Evolutionary conservation across 2,329 filamentous ascomycete species (phyloP).

Genomic region (Colletotrichum sp.): DNA sequence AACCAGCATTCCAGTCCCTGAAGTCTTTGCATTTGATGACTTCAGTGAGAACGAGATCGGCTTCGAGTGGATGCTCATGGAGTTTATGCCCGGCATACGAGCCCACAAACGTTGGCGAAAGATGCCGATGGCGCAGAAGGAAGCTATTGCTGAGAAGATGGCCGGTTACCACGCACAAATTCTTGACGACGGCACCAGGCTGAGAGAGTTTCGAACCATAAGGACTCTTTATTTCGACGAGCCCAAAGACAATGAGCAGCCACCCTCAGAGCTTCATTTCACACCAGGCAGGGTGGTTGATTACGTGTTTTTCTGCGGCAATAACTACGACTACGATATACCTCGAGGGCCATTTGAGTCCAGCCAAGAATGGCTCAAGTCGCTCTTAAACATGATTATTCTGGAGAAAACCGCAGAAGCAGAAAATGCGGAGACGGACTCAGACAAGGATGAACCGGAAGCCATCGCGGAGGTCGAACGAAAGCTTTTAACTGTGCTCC

Average conservation of each 20-base stretch:
- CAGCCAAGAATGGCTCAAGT: constrained; percentile 41
- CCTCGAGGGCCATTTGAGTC: constrained; percentile 40
- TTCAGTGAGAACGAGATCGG: constrained; percentile 37
- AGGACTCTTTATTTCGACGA: background rate
- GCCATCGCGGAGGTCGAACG: constrained; percentile 25
- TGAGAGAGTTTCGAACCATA: background rate
- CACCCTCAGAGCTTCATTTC: background rate
- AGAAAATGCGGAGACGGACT: constrained; percentile 26
- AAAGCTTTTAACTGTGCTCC: constrained; percentile 33
- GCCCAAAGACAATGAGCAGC: background rate
- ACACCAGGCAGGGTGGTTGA: constrained; percentile 33
- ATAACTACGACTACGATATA: constrained; percentile 34
- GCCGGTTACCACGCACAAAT: constrained; percentile 33
- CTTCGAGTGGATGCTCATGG: constrained; percentile 47
- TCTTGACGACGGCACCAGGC: background rate
- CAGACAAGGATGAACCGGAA: constrained; percentile 35
- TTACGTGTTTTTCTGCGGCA: constrained; percentile 36
- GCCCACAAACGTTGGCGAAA: constrained; percentile 27
- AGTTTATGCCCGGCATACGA: constrained; percentile 29
- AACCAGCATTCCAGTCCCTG: constrained; percentile 37
- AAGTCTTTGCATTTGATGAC: constrained; percentile 36
- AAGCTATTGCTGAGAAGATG: constrained; percentile 30
- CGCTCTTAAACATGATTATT: constrained; percentile 33
- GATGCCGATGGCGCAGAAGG: constrained; percentile 37
- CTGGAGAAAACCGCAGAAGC: constrained; percentile 27